Base-by-base conservation (phyloP, 164 flowering plant species). In the Kalanchoe fedtschenkoi region DNA sequence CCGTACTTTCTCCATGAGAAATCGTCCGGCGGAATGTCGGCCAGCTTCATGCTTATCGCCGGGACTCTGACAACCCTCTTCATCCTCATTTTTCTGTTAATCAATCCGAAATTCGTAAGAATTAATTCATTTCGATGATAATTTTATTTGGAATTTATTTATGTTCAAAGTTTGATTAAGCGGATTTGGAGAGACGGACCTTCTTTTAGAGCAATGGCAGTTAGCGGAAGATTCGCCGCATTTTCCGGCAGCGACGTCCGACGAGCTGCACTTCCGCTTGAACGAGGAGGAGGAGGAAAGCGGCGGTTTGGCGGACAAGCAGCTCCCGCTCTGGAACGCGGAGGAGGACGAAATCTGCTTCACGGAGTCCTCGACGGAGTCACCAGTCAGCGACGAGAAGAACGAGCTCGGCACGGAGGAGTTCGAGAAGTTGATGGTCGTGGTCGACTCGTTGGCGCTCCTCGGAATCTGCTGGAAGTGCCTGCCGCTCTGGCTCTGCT, bases 1-100 rank as follows among this genome's bases (percentile, higher is more conserved):
- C 98, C 98, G 58, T 91, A 91, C 70, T 91, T 91, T 63, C 98
- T 84, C 98, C 98, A 91, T 0, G 97, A 91, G 67, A 71, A 91
- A 71, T 88, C 97, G 46, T 91, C 97, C 4, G 91, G 90, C 46
- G 97, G 97, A 63, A 91, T 87, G 68, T 91, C 97, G 0, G 97
- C 80, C 83, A 89, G 74, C 71, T 87, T 91, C 80, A 81, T 60
- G 75, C 97, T 91, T 34, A 91, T 86, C 1, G 97, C 97, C 22
- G 96, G 92, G 33, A 91, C 89, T 70, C 95, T 76, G 13, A 87
- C 78, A 34, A 82, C 85, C 63, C 80, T 87, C 72, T 91, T 91
- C 87, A 78, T 33, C 53, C 81, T 87, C 71, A 77, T 42, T 65
- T 89, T 91, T 62, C 98, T 87, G 76, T 38, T 57, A 26, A 43